Evolutionary conservation across 768 basidiomycete species (phyloP).

Genomic region (Thelephora ganbajun): DNA sequence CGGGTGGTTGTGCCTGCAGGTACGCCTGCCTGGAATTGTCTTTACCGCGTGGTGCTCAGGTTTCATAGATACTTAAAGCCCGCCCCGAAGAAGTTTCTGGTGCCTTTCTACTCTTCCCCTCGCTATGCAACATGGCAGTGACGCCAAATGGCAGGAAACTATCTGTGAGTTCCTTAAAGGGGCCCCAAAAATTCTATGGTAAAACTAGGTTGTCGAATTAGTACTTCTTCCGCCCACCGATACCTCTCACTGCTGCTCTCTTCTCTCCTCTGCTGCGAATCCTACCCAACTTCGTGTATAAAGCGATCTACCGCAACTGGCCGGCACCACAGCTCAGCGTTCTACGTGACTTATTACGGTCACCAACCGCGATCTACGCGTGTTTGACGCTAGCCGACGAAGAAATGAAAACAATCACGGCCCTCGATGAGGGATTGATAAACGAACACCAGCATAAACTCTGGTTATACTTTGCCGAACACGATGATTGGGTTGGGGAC

Average conservation of each 20-base stretch:
- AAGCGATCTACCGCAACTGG: slow-evolving; percentile 34
- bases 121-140: slow-evolving; percentile 43
- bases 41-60: background rate
- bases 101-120: slow-evolving; percentile 56
- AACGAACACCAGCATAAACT: slow-evolving; percentile 22
- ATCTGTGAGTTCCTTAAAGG: slow-evolving; percentile 28
- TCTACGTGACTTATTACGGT: slow-evolving; percentile 34
- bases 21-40: slow-evolving; percentile 12
- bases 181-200: background rate
- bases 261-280: slow-evolving; percentile 28
- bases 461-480: slow-evolving; percentile 45
- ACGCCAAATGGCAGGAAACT: slow-evolving; percentile 52
- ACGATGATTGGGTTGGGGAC: slow-evolving; percentile 59
- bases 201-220: slow-evolving; percentile 10
- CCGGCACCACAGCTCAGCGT: slow-evolving; percentile 31
- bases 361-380: slow-evolving; percentile 36
- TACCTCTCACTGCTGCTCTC: slow-evolving; percentile 28
- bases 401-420: slow-evolving; percentile 50
- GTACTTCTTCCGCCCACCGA: slow-evolving; percentile 33
- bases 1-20: slow-evolving; percentile 53
- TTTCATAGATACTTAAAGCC: slow-evolving; percentile 34
- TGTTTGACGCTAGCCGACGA: slow-evolving; percentile 48
- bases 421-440: slow-evolving; percentile 33
- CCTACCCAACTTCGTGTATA: slow-evolving; percentile 28
- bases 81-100: slow-evolving; percentile 23